Conservation (phyloP, 768 basidiomycete genomes). For the Mrakia frigida region DNA sequence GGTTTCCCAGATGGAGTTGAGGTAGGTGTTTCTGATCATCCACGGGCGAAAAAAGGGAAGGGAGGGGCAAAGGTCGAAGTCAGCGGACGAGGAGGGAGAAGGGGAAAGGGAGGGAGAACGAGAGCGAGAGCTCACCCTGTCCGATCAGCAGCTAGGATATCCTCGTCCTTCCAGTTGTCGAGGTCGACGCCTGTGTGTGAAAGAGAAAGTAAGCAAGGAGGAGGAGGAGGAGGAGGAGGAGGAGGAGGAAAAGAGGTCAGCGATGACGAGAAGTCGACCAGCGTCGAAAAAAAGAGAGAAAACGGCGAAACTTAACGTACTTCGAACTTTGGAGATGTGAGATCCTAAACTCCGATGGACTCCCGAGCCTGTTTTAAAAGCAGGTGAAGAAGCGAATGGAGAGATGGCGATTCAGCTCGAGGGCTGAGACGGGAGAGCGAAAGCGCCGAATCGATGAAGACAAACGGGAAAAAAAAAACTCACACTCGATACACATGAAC, state of each 20-base stretch:
- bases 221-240: too few relatives aligned
- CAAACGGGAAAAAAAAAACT: neutral
- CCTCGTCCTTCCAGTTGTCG: constrained; percentile 29
- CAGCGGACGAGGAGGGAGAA: too few relatives aligned
- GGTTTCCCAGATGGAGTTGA: constrained; percentile 27
- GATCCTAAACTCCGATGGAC: constrained; percentile 22
- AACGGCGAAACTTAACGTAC: neutral
- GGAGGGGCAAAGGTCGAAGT: too few relatives aligned
- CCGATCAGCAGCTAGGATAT: constrained; percentile 10
- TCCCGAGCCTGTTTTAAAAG: neutral
- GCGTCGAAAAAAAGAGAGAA: too few relatives aligned
- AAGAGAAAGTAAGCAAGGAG: too few relatives aligned
- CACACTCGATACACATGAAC: constrained; percentile 29
- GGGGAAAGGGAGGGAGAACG: too few relatives aligned
- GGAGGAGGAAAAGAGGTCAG: too few relatives aligned
- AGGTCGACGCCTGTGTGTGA: constrained; percentile 22
- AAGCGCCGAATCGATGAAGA: neutral
- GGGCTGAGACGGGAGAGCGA: neutral
- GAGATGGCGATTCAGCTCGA: too few relatives aligned
- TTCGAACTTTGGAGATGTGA: constrained; percentile 30
- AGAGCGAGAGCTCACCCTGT: neutral
- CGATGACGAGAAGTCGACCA: too few relatives aligned
- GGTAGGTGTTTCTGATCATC: constrained; percentile 5
- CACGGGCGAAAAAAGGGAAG: too few relatives aligned
- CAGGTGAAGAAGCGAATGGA: neutral